Percentiles rank a stretch among this genome's conserved stretches.
phyloP scores from a whole-genome alignment of 2,329 filamentous ascomycete species.

The Aspergillus bombycis region DNA sequence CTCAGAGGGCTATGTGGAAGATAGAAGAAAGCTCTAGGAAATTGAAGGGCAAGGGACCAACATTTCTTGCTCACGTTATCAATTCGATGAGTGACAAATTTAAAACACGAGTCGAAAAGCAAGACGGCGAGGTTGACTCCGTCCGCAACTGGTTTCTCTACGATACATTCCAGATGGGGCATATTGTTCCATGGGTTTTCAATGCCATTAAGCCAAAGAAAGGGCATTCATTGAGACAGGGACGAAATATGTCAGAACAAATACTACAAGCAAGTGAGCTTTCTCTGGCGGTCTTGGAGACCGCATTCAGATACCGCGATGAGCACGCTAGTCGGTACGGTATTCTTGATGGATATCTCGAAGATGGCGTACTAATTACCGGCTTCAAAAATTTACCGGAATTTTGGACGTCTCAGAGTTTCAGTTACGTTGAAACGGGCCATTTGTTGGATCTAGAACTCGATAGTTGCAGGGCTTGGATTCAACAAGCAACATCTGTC shows the following conservation, averaged over 20 bases:
- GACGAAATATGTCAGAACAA: slow-evolving; percentile 47
- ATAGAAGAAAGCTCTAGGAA: slow-evolving; percentile 72
- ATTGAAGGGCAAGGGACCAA: slow-evolving; percentile 63
- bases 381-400: slow-evolving; percentile 72
- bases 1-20: slow-evolving; percentile 78
- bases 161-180: slow-evolving; percentile 71
- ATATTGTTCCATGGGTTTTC: slow-evolving; percentile 78
- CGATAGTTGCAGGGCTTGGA: slow-evolving; percentile 44
- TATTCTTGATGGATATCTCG: slow-evolving; percentile 67
- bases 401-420: slow-evolving; percentile 77
- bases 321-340: slow-evolving; percentile 73
- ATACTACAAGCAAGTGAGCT: slow-evolving; percentile 75
- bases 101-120: slow-evolving; percentile 67
- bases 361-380: slow-evolving; percentile 64
- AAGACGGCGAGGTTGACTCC: slow-evolving; percentile 72
- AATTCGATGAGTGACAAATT: slow-evolving; percentile 75
- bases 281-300: slow-evolving; percentile 65
- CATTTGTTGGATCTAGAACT: slow-evolving; percentile 46
- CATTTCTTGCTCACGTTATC: slow-evolving; percentile 73
- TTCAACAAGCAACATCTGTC: slow-evolving; percentile 34
- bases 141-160: slow-evolving; percentile 87
- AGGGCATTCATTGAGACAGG: slow-evolving; percentile 61
- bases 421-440: slow-evolving; percentile 42
- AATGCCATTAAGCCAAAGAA: slow-evolving; percentile 75
- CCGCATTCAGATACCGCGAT: slow-evolving; percentile 70